Base-by-base conservation (phyloP, 768 basidiomycete species). In the Lentinula guzmanii region DNA sequence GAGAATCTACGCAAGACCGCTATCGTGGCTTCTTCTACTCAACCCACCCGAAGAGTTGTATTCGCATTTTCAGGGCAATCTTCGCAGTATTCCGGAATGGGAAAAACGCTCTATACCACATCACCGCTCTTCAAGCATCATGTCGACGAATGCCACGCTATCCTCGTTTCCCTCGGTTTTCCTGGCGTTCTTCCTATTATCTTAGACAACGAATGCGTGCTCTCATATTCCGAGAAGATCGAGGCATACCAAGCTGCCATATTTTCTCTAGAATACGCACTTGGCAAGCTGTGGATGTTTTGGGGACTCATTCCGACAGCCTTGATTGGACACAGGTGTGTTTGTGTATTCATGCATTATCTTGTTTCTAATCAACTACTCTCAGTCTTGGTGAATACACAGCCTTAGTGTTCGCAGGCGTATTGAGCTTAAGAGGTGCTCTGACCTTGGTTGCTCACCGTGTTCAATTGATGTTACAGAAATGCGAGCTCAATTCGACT, bases 331-430 rank as follows among this genome's bases (percentile, higher is more conserved):
- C 89, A 91, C 66, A 91, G 90, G 90, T 90, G 53, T 61, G 78
- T 68, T 3, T 48, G 31, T 39, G 55, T 11, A 50, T 41, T 10
- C 15, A 45, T 15, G n/a, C 45, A 11, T 31, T 67, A 31, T 53
- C 53, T 9, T 28, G 15, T 41, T 64, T n/a, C 50, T 51, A 16
- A 21, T 52, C 8, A 50, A 16, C 18, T 4, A 11, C 35, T n/a
- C 15, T n/a, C 62, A 91, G 90, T 70, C 77, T 91, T 16, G 90
- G 90, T 43, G 90, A 91, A 74, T 91, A 89, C 59, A 84, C 84
- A 7, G 89, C 86, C 9, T 78, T 91, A 43, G 85, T 86, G 16
- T 72, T 79, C n/a, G 83, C 89, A 0, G 81, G 76, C 0, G 82
- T 88, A 1, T 65, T 91, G 13, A 75, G 77, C 0, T 71, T 90